Evolutionary conservation across 768 basidiomycete species (phyloP).

Genomic region (Mycena belliarum): DNA sequence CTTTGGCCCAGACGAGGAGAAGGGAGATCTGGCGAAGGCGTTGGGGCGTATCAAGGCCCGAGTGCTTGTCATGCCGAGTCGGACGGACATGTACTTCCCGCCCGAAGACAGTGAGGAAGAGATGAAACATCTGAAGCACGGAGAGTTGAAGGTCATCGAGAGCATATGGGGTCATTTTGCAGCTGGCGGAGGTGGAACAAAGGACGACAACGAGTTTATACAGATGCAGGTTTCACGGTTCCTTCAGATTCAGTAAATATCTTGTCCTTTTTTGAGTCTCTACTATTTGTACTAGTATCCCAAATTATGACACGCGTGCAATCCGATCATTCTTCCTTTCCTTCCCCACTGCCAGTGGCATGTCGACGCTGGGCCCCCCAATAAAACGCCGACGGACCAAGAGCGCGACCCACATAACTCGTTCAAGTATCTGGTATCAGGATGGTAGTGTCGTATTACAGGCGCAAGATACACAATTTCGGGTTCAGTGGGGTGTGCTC

Average conservation of each 20-base stretch:
- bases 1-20: slow-evolving; percentile 16
- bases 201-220: slow-evolving; percentile 17
- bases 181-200: slow-evolving; percentile 16
- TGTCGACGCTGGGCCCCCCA: not conserved
- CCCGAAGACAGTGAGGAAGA: slow-evolving; percentile 19
- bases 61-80: slow-evolving; percentile 17
- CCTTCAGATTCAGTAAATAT: not conserved
- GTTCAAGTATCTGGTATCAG: not conserved
- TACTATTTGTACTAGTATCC: no score
- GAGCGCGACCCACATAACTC: not conserved
- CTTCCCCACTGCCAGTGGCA: no score
- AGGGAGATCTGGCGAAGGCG: slow-evolving; percentile 18
- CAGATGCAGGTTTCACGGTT: slow-evolving; percentile 3
- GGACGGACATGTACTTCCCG: slow-evolving; percentile 17
- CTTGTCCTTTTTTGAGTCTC: no score
- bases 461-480: slow-evolving; percentile 4
- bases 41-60: slow-evolving; percentile 14
- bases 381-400: slow-evolving; percentile 3
- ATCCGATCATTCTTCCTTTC: no score
- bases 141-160: slow-evolving; percentile 16
- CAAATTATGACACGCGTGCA: no score
- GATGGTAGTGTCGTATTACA: slow-evolving; percentile 13
- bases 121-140: slow-evolving; percentile 15
- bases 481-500: slow-evolving; percentile 13
- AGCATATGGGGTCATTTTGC: slow-evolving; percentile 22